phyloP scores from a whole-genome alignment of 2,329 filamentous ascomycete species.

The Penicillium sp. region DNA sequence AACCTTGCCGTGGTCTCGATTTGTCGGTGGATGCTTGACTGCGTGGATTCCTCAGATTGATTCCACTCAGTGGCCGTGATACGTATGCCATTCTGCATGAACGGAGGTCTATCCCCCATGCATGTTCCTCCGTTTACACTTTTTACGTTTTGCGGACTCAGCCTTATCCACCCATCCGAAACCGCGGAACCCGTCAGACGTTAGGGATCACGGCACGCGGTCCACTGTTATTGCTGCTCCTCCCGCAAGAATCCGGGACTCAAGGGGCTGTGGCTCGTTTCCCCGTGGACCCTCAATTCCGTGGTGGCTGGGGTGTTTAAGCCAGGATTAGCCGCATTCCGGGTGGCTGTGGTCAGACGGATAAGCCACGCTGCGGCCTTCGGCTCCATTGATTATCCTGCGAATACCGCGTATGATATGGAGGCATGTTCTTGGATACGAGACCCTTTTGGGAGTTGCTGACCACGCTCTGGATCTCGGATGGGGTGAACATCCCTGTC shows the following conservation, averaged over 20 bases:
- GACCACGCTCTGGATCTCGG: too few relatives aligned
- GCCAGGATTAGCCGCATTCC: not conserved
- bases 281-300: not conserved
- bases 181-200: conserved; percentile 1
- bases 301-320: not conserved
- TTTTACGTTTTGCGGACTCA: not conserved
- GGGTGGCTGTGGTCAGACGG: not conserved
- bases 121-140: conserved; percentile 56
- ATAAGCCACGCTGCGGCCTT: not conserved
- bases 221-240: conserved; percentile 4
- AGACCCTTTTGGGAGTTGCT: too few relatives aligned
- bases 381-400: not conserved
- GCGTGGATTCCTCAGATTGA: not conserved
- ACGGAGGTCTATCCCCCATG: conserved; percentile 70
- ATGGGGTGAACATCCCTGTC: too few relatives aligned
- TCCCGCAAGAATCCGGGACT: not conserved
- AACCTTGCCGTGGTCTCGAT: not conserved
- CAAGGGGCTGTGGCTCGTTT: not conserved
- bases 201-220: not conserved
- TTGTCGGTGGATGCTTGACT: not conserved
- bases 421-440: not conserved
- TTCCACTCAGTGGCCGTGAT: not conserved
- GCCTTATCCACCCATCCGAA: conserved; percentile 7
- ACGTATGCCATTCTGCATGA: conserved; percentile 66
- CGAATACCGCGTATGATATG: not conserved